Base-by-base conservation (phyloP, 768 basidiomycete species). In the Lactarius psammicola region DNA sequence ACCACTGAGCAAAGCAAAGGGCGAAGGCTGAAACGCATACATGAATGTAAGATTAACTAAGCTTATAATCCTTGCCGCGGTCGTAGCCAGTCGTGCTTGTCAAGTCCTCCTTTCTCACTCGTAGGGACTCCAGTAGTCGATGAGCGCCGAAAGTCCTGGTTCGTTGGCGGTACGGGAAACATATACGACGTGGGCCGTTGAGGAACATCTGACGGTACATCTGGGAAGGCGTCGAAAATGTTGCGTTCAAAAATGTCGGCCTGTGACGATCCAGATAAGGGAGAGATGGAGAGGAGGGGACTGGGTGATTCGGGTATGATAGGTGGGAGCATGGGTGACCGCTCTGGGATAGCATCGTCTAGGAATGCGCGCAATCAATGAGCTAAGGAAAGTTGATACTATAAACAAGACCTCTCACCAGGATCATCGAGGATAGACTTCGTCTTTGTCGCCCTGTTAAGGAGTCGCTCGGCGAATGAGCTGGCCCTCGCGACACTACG, bases 161-260 rank as follows among this genome's bases (percentile, higher is more conserved):
- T 42, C 56, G 49, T 66, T 36, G 67, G 53, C 8, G 60, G 59
- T 11, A 59, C 33, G 26, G 69, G 67, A 57, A 59, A 61, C 11
- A 68, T 26, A 31, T 62, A 65, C 56, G 62, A 59, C 31, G 34
- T 31, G 1, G 68, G 53, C 44, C 67, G 60, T 54, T 58, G 61
- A 8, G 70, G 34, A 74, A 80, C 74, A 20, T 78, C 78, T 56
- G 81, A 78, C 1, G 89, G 89, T 6, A 90, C 88, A 38, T 83
- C 82, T 28, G 90, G 90, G 75, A 91, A 90, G 8, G 87, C 82
- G 64, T 90, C 88, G 68, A 87, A 88, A 28, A 89, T 75, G 13
- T 83, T 83, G 66, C 78, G 77, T 71, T 87, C 86, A 51, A 90
- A 63, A 58, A 76, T 84, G 79, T 84, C 68, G 78, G 76, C 66